Evolutionary conservation across 2,329 filamentous ascomycete species (phyloP).

Genomic region (Colletotrichum lindemuthianum): DNA sequence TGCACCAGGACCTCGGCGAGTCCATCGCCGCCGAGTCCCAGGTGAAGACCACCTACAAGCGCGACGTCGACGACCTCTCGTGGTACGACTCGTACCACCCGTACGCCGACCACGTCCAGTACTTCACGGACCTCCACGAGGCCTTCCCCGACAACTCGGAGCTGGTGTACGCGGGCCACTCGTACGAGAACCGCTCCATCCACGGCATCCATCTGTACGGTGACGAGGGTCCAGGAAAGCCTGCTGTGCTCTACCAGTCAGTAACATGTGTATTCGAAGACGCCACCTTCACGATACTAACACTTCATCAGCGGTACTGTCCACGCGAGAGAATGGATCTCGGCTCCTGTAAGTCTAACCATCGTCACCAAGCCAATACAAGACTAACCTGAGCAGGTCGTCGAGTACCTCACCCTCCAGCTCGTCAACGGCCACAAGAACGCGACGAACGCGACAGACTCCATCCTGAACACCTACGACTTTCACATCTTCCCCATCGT

Average conservation of each 20-base stretch:
- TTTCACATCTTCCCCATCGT: slow-evolving; percentile 64
- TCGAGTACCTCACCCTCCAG: slow-evolving; percentile 59
- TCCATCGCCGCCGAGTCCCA: slow-evolving; percentile 39
- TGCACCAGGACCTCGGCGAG: slow-evolving; percentile 40
- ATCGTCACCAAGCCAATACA: slow-evolving; percentile 42
- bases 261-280: background rate
- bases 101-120: slow-evolving; percentile 60
- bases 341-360: slow-evolving; percentile 57
- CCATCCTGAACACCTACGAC: slow-evolving; percentile 64
- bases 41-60: slow-evolving; percentile 20
- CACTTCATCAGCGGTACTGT: slow-evolving; percentile 49
- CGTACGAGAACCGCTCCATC: slow-evolving; percentile 61
- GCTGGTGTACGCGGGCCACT: slow-evolving; percentile 55
- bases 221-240: slow-evolving; percentile 52
- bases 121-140: slow-evolving; percentile 53
- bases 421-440: slow-evolving; percentile 53
- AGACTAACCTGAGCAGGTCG: slow-evolving; percentile 37
- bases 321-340: slow-evolving; percentile 65
- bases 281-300: background rate
- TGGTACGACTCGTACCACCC: slow-evolving; percentile 63
- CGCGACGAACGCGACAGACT: slow-evolving; percentile 45
- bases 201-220: slow-evolving; percentile 66
- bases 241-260: slow-evolving; percentile 57
- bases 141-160: slow-evolving; percentile 57
- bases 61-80: slow-evolving; percentile 47